A percentile compares a stretch with the other conserved stretches of the same genome.
phyloP scores from a whole-genome alignment of 371 early-diverging fungal genomes.

The Gilbertella persicaria region DNA sequence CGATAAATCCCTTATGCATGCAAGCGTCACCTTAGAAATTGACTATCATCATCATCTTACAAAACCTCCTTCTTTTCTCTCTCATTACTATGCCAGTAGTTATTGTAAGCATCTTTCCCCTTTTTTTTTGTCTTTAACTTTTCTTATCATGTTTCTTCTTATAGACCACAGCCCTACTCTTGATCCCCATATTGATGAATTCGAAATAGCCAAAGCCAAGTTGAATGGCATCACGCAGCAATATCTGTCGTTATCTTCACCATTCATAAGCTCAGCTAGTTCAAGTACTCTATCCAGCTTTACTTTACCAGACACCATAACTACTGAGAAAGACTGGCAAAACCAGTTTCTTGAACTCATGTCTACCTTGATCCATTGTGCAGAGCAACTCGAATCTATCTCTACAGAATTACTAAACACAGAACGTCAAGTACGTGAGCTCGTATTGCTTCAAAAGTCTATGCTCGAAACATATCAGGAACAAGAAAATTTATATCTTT shows the following conservation, averaged over 20 bases:
- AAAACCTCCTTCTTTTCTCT: neutral
- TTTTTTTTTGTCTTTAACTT: neutral
- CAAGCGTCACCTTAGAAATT: neutral
- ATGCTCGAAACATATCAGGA: slow-evolving; percentile 19
- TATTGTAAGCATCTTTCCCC: neutral
- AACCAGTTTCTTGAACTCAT: slow-evolving; percentile 21
- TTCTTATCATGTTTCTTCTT: neutral
- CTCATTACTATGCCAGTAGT: neutral
- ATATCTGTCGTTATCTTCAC: too few relatives aligned
- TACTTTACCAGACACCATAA: neutral
- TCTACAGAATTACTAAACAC: slow-evolving; percentile 26
- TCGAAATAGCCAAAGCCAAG: neutral
- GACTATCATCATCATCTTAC: neutral
- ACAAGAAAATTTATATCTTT: slow-evolving; percentile 21
- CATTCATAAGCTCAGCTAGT: neutral
- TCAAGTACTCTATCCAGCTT: neutral
- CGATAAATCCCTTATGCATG: neutral
- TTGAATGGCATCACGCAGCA: neutral
- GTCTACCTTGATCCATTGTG: slow-evolving; percentile 17
- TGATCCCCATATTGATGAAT: neutral
- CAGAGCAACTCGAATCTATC: slow-evolving; percentile 27
- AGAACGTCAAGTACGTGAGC: slow-evolving; percentile 24
- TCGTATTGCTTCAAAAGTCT: slow-evolving; percentile 17
- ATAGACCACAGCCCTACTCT: neutral
- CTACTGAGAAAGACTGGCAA: slow-evolving; percentile 18